Evolutionary conservation across 257 asterid genomes (phyloP).

Genomic region (Eucommia ulmoides): DNA sequence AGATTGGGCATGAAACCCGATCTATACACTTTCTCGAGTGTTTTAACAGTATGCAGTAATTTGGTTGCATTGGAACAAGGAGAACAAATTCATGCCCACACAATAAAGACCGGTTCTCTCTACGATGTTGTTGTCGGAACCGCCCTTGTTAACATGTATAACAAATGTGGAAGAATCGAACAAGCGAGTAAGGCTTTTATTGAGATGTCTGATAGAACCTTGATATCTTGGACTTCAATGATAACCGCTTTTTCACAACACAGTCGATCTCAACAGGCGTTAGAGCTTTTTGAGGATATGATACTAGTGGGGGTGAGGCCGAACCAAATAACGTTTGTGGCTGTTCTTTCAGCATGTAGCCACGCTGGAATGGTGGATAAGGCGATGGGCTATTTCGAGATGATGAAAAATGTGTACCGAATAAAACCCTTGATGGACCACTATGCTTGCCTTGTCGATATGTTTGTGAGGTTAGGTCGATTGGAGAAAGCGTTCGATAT

Average conservation of each 20-base stretch:
- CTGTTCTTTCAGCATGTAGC: conserved; percentile 83
- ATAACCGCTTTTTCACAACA: conserved; percentile 65
- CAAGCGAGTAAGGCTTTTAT: conserved; percentile 67
- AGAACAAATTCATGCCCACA: conserved; percentile 79
- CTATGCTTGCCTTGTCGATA: conserved; percentile 57
- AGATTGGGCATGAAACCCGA: conserved; percentile 65
- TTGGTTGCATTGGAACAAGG: conserved; percentile 79
- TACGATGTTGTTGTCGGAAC: conserved; percentile 80
- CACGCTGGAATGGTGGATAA: conserved; percentile 73
- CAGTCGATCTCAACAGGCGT: conserved; percentile 49
- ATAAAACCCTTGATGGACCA: conserved; percentile 76
- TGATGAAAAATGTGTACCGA: conserved; percentile 60
- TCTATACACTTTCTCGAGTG: conserved; percentile 62
- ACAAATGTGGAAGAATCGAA: conserved; percentile 76
- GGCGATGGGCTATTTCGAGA: conserved; percentile 51
- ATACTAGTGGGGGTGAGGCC: conserved; percentile 69
- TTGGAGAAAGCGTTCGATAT: conserved; percentile 71
- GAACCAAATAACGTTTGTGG: conserved; percentile 72
- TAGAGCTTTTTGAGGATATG: conserved; percentile 81
- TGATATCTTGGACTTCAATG: conserved; percentile 92
- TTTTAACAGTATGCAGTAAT: conserved; percentile 58
- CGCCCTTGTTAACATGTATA: conserved; percentile 80
- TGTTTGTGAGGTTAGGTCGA: conserved; percentile 69
- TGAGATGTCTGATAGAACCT: conserved; percentile 66
- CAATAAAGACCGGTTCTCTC: conserved; percentile 56